Percentiles rank a stretch among this genome's conserved stretches.
phyloP scores from a whole-genome alignment of 768 basidiomycete genomes.

The Boletales sp. region DNA sequence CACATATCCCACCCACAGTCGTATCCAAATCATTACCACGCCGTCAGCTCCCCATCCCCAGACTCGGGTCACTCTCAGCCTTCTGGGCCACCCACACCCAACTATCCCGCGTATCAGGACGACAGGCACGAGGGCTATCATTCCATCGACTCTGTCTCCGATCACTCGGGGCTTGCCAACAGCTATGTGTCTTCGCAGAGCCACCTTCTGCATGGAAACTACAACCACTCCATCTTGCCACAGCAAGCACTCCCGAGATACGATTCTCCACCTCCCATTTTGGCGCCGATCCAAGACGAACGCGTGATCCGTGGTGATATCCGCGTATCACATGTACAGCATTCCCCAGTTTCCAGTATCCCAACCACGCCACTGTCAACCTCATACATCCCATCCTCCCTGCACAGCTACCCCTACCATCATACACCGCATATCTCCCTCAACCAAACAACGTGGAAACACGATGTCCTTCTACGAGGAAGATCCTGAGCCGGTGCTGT shows the following conservation, averaged over 20 bases:
- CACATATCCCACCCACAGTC: constrained; percentile 56
- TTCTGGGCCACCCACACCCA: constrained; percentile 31
- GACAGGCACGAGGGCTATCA: constrained; percentile 41
- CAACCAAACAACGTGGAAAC: constrained; percentile 44
- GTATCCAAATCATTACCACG: constrained; percentile 36
- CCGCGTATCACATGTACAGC: constrained; percentile 28
- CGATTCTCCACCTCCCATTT: constrained; percentile 50
- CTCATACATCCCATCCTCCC: constrained; percentile 41
- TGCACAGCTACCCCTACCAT: constrained; percentile 37
- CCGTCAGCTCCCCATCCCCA: constrained; percentile 44
- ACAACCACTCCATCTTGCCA: constrained; percentile 17
- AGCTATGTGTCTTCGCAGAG: constrained; percentile 32
- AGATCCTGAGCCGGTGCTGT: constrained; percentile 20
- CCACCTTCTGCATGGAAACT: constrained; percentile 26
- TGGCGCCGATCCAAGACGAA: constrained; percentile 53
- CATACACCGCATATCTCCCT: constrained; percentile 31
- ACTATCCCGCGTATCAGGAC: constrained; percentile 45
- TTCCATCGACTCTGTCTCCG: constrained; percentile 27
- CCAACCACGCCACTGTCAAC: constrained; percentile 28
- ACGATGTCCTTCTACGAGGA: constrained; percentile 39
- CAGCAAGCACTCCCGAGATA: constrained; percentile 34
- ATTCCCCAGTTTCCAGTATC: constrained; percentile 31
- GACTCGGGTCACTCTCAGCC: constrained; percentile 44
- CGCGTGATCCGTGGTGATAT: constrained; percentile 31
- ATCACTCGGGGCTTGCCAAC: constrained; percentile 27